Conservation (phyloP, 2,329 filamentous ascomycete species). For the Bipolaris bicolor region DNA sequence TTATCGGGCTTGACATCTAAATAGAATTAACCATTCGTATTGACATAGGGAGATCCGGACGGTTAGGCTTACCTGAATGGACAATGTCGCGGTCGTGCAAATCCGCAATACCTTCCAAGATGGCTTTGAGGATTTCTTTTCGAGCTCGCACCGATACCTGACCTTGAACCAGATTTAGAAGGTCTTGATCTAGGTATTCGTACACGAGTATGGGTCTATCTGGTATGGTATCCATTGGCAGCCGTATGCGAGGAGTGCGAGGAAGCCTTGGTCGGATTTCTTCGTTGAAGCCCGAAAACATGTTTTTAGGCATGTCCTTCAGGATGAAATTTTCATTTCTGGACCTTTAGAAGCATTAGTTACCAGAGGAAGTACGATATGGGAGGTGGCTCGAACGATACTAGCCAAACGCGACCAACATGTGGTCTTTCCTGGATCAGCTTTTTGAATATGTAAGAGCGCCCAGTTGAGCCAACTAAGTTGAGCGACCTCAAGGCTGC, state of each 20-base stretch:
- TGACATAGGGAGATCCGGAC: constrained; percentile 2
- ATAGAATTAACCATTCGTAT: constrained; percentile 11
- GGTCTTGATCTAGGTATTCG: constrained; percentile 27
- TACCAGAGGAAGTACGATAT: neutral
- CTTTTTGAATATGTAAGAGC: constrained; percentile 39
- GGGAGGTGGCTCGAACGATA: constrained; percentile 20
- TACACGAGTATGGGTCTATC: constrained; percentile 33
- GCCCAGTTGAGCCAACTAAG: constrained; percentile 22
- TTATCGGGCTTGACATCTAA: constrained; percentile 42
- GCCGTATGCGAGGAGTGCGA: constrained; percentile 23
- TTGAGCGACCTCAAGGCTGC: neutral
- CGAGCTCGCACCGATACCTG: constrained; percentile 19
- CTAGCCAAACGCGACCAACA: constrained; percentile 43
- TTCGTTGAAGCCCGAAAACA: constrained; percentile 28
- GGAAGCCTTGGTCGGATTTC: constrained; percentile 32
- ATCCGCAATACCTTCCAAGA: constrained; percentile 31
- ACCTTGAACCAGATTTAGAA: constrained; percentile 25
- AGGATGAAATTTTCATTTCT: constrained; percentile 25
- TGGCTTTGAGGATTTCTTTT: constrained; percentile 34
- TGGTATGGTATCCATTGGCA: constrained; percentile 28
- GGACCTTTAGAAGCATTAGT: constrained; percentile 22
- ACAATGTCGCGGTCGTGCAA: constrained; percentile 35
- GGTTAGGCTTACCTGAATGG: constrained; percentile 23
- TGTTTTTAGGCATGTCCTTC: constrained; percentile 31
- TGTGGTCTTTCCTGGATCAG: constrained; percentile 44